Base-by-base conservation (phyloP, 352 stramenopile genomes). In the Elongisporangium anandrum region DNA sequence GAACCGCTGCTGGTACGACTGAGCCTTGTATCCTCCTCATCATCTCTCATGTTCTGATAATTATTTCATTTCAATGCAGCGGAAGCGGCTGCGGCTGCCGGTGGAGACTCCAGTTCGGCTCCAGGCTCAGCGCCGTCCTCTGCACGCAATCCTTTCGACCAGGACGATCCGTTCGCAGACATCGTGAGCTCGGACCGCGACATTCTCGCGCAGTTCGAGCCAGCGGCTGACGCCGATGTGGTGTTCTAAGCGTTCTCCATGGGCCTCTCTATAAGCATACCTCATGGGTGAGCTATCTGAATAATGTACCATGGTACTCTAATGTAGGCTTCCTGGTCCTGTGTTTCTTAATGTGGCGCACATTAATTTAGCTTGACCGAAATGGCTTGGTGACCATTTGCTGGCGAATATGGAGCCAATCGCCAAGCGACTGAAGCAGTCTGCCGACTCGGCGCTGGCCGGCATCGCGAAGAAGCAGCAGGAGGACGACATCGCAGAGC, bases 131-230 rank as follows among this genome's bases (percentile, higher is more conserved):
- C 5, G 21, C 61, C 34, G 60, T 52, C 26, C 15, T 50, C n/a
- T 26, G 29, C 52, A 56, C 57, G 49, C 10, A 75, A 66, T 19
- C 57, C 72, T 48, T 66, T 76, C 56, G 24, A 34, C 7, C 24
- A 34, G 7, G 79, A 82, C 59, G 82, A 92, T 63, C 79, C 82
- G 53, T 90, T 89, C 47, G 82, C 75, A 50, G 78, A 90, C 57
- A 77, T 88, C 41, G 72, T 79, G 59, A 70, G 73, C 52, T 90
- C 85, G 56, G 77, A 88, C 63, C 79, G 73, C 50, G 82, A 94
- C 65, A 92, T 94, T 59, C 72, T 94, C n/a, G 72, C 85, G 57
- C 77, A 88, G 55, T 94, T 86, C 57, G 85, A 94, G 56, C 77
- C 76, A 2, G 68, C 85, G 39, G 70, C 82, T 4, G 85, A 94